Conservation (phyloP, 768 basidiomycete genomes). For the Asterophora lycoperdoides region DNA sequence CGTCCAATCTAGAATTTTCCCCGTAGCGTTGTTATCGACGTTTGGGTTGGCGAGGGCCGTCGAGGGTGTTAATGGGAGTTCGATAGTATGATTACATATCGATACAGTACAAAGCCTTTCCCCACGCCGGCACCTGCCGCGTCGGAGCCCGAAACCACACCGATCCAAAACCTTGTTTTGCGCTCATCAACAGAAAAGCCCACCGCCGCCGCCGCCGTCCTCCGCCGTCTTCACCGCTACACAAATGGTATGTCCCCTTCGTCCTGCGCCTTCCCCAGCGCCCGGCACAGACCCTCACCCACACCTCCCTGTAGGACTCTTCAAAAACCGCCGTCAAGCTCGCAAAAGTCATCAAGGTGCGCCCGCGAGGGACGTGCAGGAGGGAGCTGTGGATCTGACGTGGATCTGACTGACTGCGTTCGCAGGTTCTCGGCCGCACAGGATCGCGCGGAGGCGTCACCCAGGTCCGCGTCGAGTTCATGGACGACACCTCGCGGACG, state of each 20-base stretch:
- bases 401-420: too few relatives aligned
- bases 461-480: constrained; percentile 98
- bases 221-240: constrained; percentile 1
- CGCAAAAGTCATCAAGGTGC: constrained; percentile 94
- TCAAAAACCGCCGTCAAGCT: constrained; percentile 94
- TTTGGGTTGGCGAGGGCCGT: too few relatives aligned
- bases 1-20: too few relatives aligned
- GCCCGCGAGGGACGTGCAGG: neutral
- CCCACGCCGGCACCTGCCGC: too few relatives aligned
- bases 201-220: constrained; percentile 7
- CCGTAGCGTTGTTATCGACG: too few relatives aligned
- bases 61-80: too few relatives aligned
- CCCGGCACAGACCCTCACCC: neutral
- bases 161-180: constrained; percentile 20
- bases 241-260: constrained; percentile 33
- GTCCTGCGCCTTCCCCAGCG: neutral
- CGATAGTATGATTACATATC: too few relatives aligned
- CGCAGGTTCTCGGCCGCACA: constrained; percentile 93
- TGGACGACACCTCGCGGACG: constrained; percentile 85
- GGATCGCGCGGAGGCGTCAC: constrained; percentile 94
- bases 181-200: constrained; percentile 17
- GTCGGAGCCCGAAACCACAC: constrained; percentile 13
- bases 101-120: too few relatives aligned
- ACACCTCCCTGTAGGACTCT: constrained; percentile 51
- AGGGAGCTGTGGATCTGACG: too few relatives aligned